Percentiles rank a stretch among this genome's conserved stretches.
Conservation (phyloP, 2,329 filamentous ascomycete species). For the Fusarium pseudograminearum region DNA sequence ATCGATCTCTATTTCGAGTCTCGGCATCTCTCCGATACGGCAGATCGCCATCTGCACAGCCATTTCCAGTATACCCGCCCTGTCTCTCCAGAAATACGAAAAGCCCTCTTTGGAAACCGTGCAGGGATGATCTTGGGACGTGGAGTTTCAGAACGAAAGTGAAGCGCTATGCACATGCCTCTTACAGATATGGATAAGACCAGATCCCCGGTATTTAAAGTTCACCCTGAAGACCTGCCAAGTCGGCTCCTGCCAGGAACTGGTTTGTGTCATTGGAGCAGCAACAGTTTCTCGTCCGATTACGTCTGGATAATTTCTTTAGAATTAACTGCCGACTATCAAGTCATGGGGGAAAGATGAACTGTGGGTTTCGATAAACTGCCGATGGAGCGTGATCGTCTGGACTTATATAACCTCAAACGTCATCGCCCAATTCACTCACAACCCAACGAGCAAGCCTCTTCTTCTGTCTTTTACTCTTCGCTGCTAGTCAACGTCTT, state of each 20-base stretch:
- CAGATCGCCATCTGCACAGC: conserved; percentile 6
- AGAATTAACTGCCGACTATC: conserved; percentile 13
- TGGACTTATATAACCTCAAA: conserved; percentile 8
- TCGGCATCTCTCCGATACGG: conserved; percentile 15
- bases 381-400: not conserved
- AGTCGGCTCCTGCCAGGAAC: not conserved
- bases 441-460: not conserved
- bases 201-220: conserved; percentile 27
- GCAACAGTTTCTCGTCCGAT: conserved; percentile 17
- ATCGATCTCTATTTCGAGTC: not conserved
- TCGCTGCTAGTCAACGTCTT: conserved; percentile 8
- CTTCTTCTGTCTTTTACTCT: not conserved
- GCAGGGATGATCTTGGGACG: conserved; percentile 1
- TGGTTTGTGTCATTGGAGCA: conserved; percentile 1
- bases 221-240: conserved; percentile 26
- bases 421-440: not conserved
- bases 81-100: conserved; percentile 3
- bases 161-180: conserved; percentile 22
- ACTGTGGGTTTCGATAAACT: not conserved
- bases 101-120: not conserved
- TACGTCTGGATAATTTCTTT: conserved; percentile 12
- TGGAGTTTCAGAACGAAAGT: not conserved
- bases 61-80: not conserved
- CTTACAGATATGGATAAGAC: conserved; percentile 18
- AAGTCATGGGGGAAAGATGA: not conserved